Conservation (phyloP, 164 flowering plant genomes). For the Tinospora cordifolia region DNA sequence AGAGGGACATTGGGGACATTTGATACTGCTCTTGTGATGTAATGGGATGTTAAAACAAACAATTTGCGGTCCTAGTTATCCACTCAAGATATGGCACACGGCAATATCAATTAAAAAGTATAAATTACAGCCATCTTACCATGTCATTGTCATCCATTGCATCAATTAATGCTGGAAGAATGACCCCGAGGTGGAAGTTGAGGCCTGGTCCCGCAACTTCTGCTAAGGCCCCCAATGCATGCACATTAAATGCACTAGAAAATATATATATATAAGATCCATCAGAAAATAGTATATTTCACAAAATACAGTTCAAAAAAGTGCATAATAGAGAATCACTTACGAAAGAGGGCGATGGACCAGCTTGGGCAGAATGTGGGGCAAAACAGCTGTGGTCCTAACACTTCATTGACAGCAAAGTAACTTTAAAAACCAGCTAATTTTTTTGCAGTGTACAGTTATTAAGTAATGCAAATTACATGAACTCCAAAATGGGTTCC, state of each 20-base stretch:
- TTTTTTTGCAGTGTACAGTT: neutral
- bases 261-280: conserved; percentile 14
- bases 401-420: conserved; percentile 47
- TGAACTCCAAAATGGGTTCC: neutral
- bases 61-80: neutral
- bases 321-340: conserved; percentile 21
- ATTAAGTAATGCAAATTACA: neutral
- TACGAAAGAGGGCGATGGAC: conserved; percentile 92
- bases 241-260: conserved; percentile 89
- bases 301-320: neutral
- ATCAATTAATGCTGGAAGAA: conserved; percentile 84
- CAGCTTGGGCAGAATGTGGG: conserved; percentile 96
- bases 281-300: conserved; percentile 1
- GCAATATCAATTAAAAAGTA: neutral
- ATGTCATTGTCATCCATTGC: conserved; percentile 69
- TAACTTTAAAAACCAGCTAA: neutral
- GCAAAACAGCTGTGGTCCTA: conserved; percentile 89
- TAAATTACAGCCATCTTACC: conserved; percentile 31
- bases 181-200: conserved; percentile 60
- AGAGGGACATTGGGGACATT: no score
- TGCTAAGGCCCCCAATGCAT: conserved; percentile 94
- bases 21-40: no score
- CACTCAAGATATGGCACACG: no score
- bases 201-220: conserved; percentile 98
- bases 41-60: no score